Evolutionary conservation across 352 stramenopile species (phyloP).

Genomic region (Globisporangium yorkense): DNA sequence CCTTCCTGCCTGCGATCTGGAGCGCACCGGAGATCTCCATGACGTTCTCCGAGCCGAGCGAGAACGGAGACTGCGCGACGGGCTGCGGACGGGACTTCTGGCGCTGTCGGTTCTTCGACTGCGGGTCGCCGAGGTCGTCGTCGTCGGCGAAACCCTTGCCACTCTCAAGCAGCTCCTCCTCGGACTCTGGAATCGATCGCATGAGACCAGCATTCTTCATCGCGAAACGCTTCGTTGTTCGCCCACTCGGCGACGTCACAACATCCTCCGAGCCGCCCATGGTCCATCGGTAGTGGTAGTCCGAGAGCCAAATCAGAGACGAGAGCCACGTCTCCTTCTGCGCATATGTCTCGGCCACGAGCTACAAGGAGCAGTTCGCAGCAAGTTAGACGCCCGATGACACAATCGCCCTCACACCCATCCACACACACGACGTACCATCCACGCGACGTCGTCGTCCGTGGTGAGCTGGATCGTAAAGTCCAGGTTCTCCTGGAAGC

Average conservation of each 20-base stretch:
- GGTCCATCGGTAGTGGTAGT: conserved; percentile 67
- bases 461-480: conserved; percentile 84
- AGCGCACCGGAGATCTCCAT: conserved; percentile 23
- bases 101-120: conserved; percentile 1
- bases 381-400: not conserved
- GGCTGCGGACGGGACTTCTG: conserved; percentile 11
- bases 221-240: conserved; percentile 34
- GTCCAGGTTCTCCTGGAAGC: conserved; percentile 77
- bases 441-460: conserved; percentile 63
- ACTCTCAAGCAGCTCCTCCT: conserved; percentile 19
- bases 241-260: conserved; percentile 11
- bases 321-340: conserved; percentile 86
- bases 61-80: conserved; percentile 16
- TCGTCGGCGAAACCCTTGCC: not conserved
- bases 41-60: conserved; percentile 12
- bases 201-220: conserved; percentile 42
- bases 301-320: conserved; percentile 79
- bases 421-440: conserved; percentile 33
- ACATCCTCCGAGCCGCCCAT: conserved; percentile 11
- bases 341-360: conserved; percentile 71
- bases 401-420: conserved; percentile 1
- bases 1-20: conserved; percentile 45
- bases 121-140: not conserved
- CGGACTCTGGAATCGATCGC: conserved; percentile 37
- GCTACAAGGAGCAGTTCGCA: conserved; percentile 7